Percentiles rank a stretch among this genome's conserved stretches.
Conservation (phyloP, 495 filamentous ascomycete genomes). For the Podospora comata region DNA sequence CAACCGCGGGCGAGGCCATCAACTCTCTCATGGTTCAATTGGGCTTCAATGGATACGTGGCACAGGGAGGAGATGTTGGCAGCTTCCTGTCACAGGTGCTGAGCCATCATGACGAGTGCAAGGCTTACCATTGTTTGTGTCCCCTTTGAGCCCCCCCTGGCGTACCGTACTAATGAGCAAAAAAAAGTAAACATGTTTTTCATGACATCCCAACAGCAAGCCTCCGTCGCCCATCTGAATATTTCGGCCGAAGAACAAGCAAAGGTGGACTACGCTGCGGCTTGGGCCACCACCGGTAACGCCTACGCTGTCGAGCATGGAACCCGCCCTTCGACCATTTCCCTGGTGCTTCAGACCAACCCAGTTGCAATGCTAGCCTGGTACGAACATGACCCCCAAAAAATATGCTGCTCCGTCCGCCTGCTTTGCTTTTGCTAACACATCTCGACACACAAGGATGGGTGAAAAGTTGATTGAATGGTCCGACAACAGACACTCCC, state of each 20-base stretch:
- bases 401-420: background rate
- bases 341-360: slow-evolving; percentile 51
- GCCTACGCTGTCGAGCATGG: slow-evolving; percentile 59
- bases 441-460: slow-evolving; percentile 41
- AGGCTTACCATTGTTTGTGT: slow-evolving; percentile 40
- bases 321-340: slow-evolving; percentile 60
- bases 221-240: slow-evolving; percentile 17
- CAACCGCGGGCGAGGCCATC: slow-evolving; percentile 47
- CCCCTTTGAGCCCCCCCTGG: background rate
- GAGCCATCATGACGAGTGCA: slow-evolving; percentile 37
- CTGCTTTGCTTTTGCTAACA: slow-evolving; percentile 2
- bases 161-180: slow-evolving; percentile 8
- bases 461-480: slow-evolving; percentile 68
- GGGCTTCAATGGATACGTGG: slow-evolving; percentile 59
- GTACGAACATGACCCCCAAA: slow-evolving; percentile 34
- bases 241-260: slow-evolving; percentile 19
- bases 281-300: slow-evolving; percentile 33
- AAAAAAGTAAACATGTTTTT: slow-evolving; percentile 32
- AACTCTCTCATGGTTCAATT: slow-evolving; percentile 58
- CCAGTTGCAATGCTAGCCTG: slow-evolving; percentile 65
- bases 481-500: slow-evolving; percentile 47
- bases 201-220: slow-evolving; percentile 15
- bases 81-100: slow-evolving; percentile 47
- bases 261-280: slow-evolving; percentile 9
- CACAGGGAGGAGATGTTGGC: slow-evolving; percentile 67